Percentiles rank a stretch among this genome's conserved stretches.
phyloP scores from a whole-genome alignment of 2,329 filamentous ascomycete genomes.

The Penicillium rolfsii region DNA sequence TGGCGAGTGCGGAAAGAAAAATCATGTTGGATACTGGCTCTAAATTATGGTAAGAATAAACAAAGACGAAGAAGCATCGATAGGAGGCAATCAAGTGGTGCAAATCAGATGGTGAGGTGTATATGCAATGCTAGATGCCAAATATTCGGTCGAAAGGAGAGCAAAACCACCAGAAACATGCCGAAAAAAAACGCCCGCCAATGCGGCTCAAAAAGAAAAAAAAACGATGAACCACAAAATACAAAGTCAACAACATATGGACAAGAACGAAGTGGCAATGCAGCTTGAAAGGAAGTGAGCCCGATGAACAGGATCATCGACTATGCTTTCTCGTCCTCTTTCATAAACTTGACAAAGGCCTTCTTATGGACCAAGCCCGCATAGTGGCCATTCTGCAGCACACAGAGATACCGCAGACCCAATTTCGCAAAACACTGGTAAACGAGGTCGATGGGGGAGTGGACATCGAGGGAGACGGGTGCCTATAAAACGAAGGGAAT shows the following conservation, averaged over 20 bases:
- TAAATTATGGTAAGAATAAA: neutral
- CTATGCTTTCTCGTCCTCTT: conserved; percentile 68
- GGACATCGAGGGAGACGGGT: conserved; percentile 83
- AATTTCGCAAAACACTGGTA: conserved; percentile 97
- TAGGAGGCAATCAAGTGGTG: neutral
- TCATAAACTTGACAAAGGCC: conserved; percentile 91
- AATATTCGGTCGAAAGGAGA: conserved; percentile 9
- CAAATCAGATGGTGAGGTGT: neutral
- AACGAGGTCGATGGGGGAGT: conserved; percentile 89
- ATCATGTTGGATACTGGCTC: neutral
- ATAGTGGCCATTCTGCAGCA: conserved; percentile 80
- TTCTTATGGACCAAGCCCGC: conserved; percentile 97
- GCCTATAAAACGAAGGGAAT: conserved; percentile 54
- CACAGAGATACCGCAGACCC: conserved; percentile 88
- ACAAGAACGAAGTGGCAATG: neutral
- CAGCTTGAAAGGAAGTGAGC: conserved; percentile 11
- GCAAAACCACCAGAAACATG: neutral
- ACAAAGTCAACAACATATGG: neutral
- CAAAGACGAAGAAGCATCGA: neutral
- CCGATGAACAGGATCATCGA: neutral
- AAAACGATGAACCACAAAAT: neutral
- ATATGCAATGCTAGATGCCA: conserved; percentile 26
- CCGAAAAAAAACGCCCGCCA: conserved; percentile 4
- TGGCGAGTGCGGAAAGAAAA: neutral
- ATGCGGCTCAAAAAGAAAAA: conserved; percentile 11